These are phyloP conservation scores for Lizanozyma gosingica DNA, from an alignment of 1,139 yeast species.

Conservation along the genomic window DNA sequence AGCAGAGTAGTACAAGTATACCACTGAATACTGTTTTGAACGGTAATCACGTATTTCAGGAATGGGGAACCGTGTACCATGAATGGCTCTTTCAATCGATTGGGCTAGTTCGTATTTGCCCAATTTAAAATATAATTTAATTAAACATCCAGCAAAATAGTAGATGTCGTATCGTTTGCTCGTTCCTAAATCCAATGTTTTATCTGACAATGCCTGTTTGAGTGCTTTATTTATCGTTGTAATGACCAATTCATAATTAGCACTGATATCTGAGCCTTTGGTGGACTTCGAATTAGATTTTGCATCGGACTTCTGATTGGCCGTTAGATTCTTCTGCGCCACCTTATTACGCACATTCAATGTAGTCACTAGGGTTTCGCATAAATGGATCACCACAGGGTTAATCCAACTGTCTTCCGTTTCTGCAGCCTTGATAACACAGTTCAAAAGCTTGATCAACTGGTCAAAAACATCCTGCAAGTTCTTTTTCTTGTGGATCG, in stretches of 20 bases:
- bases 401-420: conserved; percentile 60
- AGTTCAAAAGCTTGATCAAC: conserved; percentile 24
- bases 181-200: conserved; percentile 40
- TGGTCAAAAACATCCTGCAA: neutral
- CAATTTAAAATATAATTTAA: conserved; percentile 63
- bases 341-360: conserved; percentile 28
- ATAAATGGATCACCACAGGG: conserved; percentile 44
- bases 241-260: conserved; percentile 46
- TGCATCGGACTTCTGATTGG: conserved; percentile 5
- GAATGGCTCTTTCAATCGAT: conserved; percentile 67
- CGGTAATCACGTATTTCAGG: conserved; percentile 40
- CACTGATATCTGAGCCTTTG: conserved; percentile 7
- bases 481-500: neutral
- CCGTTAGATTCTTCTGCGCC: conserved; percentile 20
- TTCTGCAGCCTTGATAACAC: conserved; percentile 55
- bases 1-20: conserved; percentile 61
- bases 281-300: conserved; percentile 7
- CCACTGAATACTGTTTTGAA: conserved; percentile 45
- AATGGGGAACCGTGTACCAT: conserved; percentile 43
- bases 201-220: conserved; percentile 72
- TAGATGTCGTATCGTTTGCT: conserved; percentile 64
- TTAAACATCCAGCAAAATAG: conserved; percentile 63
- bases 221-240: conserved; percentile 65
- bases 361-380: conserved; percentile 47
- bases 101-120: conserved; percentile 69